These are phyloP conservation scores for Coccomyxa sp. DNA, from an alignment of 139 green algal species.

Conservation along the genomic window DNA sequence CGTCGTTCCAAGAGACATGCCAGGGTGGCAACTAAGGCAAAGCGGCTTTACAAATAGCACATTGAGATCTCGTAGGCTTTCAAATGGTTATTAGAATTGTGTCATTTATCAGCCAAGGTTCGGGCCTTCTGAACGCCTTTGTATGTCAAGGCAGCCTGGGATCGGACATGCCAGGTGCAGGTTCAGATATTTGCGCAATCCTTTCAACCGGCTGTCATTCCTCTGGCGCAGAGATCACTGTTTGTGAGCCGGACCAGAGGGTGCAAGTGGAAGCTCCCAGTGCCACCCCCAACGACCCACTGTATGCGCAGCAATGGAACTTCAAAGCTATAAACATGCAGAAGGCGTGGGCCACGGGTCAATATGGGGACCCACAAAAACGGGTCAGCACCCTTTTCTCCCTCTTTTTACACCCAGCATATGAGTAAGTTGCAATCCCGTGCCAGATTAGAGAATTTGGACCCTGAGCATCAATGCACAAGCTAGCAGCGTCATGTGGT, in stretches of 20 bases:
- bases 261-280: background rate
- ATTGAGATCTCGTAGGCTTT: too few species aligned
- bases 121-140: too few species aligned
- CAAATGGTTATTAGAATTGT: too few species aligned
- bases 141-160: too few species aligned
- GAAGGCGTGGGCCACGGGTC: constrained; percentile 6
- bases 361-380: background rate
- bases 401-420: too few species aligned
- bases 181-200: too few species aligned
- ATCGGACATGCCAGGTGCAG: too few species aligned
- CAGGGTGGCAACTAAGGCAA: background rate
- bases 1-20: too few species aligned
- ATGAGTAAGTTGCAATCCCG: too few species aligned
- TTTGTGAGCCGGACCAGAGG: constrained; percentile 9
- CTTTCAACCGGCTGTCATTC: background rate
- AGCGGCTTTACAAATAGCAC: too few species aligned
- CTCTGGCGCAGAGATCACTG: constrained; percentile 7
- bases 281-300: constrained; percentile 13
- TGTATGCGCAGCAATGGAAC: constrained; percentile 12
- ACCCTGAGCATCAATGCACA: background rate
- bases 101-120: too few species aligned
- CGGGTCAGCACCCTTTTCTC: background rate
- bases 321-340: constrained; percentile 7
- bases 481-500: background rate
- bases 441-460: background rate